Evolutionary conservation across 208 protist species (phyloP).

Genomic region (Trypanosomatidae sp.): DNA sequence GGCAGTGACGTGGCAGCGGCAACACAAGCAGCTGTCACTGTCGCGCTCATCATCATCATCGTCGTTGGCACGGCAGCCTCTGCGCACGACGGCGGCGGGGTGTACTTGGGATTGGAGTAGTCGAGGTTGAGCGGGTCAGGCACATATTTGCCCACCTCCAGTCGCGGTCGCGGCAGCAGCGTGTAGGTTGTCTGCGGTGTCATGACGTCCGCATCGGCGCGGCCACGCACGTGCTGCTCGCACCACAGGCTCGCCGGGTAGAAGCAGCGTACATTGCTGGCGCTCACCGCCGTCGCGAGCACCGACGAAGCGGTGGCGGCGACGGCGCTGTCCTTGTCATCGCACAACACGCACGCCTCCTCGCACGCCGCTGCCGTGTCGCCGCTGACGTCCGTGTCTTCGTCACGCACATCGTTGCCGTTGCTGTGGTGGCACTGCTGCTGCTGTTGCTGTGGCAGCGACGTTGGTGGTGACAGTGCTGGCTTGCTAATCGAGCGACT

Average conservation of each 20-base stretch:
- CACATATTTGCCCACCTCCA: constrained; percentile 69
- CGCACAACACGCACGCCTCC: no score
- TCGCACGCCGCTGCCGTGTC: no score
- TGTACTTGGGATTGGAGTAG: constrained; percentile 68
- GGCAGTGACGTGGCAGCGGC: no score
- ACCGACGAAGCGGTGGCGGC: neutral
- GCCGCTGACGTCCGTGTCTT: no score
- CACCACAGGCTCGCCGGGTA: constrained; percentile 67
- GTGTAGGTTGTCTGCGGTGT: constrained; percentile 34
- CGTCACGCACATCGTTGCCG: no score
- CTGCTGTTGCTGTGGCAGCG: no score
- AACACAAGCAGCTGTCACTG: no score
- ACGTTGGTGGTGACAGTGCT: no score
- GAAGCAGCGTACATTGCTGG: constrained; percentile 8
- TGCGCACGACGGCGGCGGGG: constrained; percentile 7
- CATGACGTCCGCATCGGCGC: constrained; percentile 32
- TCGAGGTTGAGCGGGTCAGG: constrained; percentile 47
- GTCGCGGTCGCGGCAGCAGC: constrained; percentile 14
- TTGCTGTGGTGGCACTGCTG: no score
- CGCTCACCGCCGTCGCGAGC: constrained; percentile 1
- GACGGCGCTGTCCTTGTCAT: no score
- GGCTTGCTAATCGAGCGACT: no score
- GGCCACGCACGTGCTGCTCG: constrained; percentile 21
- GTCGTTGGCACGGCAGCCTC: neutral
- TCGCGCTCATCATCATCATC: neutral